phyloP scores from a whole-genome alignment of 257 asterid genomes.

The Schizonepeta tenuifolia region DNA sequence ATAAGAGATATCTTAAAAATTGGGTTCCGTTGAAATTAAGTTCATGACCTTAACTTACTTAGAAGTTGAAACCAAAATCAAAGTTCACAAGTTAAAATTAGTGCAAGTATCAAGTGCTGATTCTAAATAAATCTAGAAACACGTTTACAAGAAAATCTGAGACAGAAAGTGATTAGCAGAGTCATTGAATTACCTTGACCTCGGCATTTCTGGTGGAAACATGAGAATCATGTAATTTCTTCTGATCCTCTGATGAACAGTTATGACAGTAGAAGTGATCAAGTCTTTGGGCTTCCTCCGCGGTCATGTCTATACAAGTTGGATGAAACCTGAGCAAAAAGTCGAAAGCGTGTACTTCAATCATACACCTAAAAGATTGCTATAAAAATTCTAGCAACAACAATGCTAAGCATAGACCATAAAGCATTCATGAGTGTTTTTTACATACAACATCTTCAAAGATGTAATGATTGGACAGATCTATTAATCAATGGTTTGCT shows the following conservation, averaged over 20 bases:
- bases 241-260: constrained; percentile 70
- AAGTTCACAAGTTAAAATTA: neutral
- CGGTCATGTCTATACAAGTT: constrained; percentile 65
- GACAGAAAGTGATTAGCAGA: constrained; percentile 7
- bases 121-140: neutral
- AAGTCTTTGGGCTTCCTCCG: constrained; percentile 67
- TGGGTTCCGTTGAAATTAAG: neutral
- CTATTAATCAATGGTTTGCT: neutral
- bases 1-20: constrained; percentile 13
- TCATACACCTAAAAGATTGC: constrained; percentile 6
- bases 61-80: neutral
- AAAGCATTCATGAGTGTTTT: constrained; percentile 16
- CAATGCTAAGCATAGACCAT: neutral
- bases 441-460: constrained; percentile 20
- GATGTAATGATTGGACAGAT: neutral
- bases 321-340: constrained; percentile 80
- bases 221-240: constrained; percentile 55
- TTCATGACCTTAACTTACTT: neutral
- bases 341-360: constrained; percentile 20
- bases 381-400: constrained; percentile 12
- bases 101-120: neutral
- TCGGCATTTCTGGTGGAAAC: constrained; percentile 65
- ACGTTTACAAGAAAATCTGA: constrained; percentile 15
- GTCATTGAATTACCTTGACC: constrained; percentile 49
- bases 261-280: constrained; percentile 70